Evolutionary conservation across 192 early-diverging fungal genomes (phyloP).

Genomic region (Diversispora epigaea): DNA sequence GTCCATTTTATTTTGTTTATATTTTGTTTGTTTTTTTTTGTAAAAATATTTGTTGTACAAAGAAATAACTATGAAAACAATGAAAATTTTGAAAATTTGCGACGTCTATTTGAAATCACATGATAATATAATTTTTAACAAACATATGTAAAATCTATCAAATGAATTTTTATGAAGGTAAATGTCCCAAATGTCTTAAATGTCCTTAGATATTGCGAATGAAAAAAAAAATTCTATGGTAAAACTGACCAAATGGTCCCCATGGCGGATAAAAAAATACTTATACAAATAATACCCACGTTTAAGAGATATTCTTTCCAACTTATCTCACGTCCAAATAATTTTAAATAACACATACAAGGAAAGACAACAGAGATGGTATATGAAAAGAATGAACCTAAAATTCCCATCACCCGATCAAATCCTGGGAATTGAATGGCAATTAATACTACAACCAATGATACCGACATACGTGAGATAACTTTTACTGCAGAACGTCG

Average conservation of each 20-base stretch:
- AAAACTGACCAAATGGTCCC: slow-evolving; percentile 39
- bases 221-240: not conserved
- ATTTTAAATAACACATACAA: slow-evolving; percentile 44
- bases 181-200: no score
- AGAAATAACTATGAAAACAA: no score
- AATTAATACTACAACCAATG: slow-evolving; percentile 44
- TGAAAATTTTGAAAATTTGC: no score
- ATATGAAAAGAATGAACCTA: slow-evolving; percentile 56
- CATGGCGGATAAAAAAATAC: slow-evolving; percentile 23
- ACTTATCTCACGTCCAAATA: slow-evolving; percentile 36
- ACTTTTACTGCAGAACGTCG: slow-evolving; percentile 29
- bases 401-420: slow-evolving; percentile 63
- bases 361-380: slow-evolving; percentile 56
- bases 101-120: no score
- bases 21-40: no score
- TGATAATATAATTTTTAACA: no score
- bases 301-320: slow-evolving; percentile 15
- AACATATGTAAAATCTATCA: no score
- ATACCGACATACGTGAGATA: slow-evolving; percentile 38
- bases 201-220: no score
- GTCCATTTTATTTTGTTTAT: no score
- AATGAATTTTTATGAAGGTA: no score
- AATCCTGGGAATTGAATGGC: slow-evolving; percentile 65
- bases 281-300: slow-evolving; percentile 17
- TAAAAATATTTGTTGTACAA: no score